Conservation (phyloP, 306 rosid genomes). For the Macrotyloma uniflorum region DNA sequence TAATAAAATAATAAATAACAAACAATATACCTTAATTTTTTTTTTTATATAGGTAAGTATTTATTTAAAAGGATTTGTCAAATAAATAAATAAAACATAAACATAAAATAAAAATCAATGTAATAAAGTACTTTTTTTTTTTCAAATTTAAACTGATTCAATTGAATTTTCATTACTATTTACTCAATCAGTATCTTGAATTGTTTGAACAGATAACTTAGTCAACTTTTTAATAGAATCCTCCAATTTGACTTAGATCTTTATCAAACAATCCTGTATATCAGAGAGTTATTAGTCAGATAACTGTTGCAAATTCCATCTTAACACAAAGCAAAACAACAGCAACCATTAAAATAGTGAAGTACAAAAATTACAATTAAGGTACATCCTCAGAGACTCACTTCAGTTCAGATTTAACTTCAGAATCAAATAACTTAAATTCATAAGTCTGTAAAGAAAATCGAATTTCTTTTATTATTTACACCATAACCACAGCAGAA, state of each 20-base stretch:
- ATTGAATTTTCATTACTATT: not conserved
- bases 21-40: not conserved
- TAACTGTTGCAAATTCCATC: not conserved
- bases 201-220: not conserved
- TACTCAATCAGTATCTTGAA: not conserved
- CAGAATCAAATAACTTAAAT: conserved; percentile 2
- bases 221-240: not conserved
- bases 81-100: not conserved
- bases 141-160: not conserved
- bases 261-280: not conserved
- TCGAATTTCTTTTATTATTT: too few species aligned
- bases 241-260: not conserved
- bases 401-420: not conserved
- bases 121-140: not conserved
- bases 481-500: not conserved
- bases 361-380: too few species aligned
- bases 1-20: not conserved
- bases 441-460: not conserved
- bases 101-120: not conserved
- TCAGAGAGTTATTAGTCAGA: not conserved
- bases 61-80: not conserved
- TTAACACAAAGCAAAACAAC: not conserved
- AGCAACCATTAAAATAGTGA: not conserved
- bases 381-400: too few species aligned
- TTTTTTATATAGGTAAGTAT: not conserved